These are phyloP conservation scores for Vitis hybrid DNA, from an alignment of 177 flowering plant genomes.

Conservation along the genomic window DNA sequence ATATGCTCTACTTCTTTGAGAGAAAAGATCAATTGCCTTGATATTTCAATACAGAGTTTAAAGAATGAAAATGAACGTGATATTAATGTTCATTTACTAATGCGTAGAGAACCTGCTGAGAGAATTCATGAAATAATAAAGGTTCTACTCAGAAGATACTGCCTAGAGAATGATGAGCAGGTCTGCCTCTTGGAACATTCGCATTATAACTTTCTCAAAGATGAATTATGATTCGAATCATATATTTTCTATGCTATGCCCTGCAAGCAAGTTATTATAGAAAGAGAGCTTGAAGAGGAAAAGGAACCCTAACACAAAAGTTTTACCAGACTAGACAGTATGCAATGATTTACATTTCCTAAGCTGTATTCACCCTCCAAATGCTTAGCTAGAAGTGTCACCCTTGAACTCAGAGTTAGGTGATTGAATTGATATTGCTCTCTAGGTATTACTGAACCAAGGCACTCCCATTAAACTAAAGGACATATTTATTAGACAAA, in stretches of 20 bases:
- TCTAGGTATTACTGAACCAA: no score
- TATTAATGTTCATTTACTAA: constrained; percentile 9
- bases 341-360: no score
- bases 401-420: no score
- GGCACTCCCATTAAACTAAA: no score
- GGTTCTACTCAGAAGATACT: constrained; percentile 25
- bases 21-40: constrained; percentile 30
- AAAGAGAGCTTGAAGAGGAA: background rate
- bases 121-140: constrained; percentile 36
- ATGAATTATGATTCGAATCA: constrained; percentile 4
- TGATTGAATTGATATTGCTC: no score
- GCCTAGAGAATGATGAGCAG: constrained; percentile 21
- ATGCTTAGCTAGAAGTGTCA: no score
- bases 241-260: background rate
- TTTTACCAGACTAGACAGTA: no score
- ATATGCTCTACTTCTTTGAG: constrained; percentile 31
- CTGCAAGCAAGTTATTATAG: background rate
- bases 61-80: constrained; percentile 23
- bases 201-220: background rate
- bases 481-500: no score
- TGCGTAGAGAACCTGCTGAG: constrained; percentile 27
- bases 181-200: constrained; percentile 19
- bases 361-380: no score
- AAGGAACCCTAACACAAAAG: no score
- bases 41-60: constrained; percentile 19